A percentile compares a stretch with the other conserved stretches of the same genome.
Evolutionary conservation across 139 green algal genomes (phyloP).

Genomic region (Coelastrella sp.): DNA sequence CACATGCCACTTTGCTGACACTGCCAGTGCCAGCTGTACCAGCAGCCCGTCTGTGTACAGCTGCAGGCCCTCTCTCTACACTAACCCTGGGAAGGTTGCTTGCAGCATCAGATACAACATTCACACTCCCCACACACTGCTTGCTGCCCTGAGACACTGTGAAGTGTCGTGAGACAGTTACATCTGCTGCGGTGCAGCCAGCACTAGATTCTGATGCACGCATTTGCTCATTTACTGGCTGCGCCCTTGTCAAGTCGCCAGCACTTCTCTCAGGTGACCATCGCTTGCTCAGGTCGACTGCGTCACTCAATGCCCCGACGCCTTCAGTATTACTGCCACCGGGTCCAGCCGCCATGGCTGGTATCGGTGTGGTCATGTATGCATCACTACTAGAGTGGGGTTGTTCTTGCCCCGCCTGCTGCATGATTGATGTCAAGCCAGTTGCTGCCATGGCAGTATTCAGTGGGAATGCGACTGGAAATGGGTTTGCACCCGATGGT

Average conservation of each 20-base stretch:
- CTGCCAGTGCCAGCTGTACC: not conserved
- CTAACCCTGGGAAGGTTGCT: not conserved
- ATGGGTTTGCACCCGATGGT: conserved; percentile 18
- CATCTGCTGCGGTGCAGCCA: too few species aligned
- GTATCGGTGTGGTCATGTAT: not conserved
- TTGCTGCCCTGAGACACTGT: too few species aligned
- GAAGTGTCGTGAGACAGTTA: too few species aligned
- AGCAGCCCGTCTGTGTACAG: not conserved
- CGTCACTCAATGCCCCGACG: too few species aligned
- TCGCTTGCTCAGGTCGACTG: too few species aligned
- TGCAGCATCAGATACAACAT: not conserved
- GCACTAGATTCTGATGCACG: too few species aligned
- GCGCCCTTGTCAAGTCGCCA: too few species aligned
- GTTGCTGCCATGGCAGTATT: conserved; percentile 19
- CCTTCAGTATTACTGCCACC: not conserved
- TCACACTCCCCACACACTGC: too few species aligned
- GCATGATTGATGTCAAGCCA: conserved; percentile 4
- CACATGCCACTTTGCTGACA: too few species aligned
- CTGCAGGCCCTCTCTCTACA: not conserved
- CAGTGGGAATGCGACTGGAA: conserved; percentile 2
- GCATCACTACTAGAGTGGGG: not conserved
- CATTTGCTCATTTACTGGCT: too few species aligned
- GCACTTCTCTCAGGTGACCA: too few species aligned
- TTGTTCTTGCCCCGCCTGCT: not conserved
- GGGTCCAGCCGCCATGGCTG: not conserved